These are phyloP conservation scores for Flaveria trinervia DNA, from an alignment of 129 eudicot species.

Conservation along the genomic window DNA sequence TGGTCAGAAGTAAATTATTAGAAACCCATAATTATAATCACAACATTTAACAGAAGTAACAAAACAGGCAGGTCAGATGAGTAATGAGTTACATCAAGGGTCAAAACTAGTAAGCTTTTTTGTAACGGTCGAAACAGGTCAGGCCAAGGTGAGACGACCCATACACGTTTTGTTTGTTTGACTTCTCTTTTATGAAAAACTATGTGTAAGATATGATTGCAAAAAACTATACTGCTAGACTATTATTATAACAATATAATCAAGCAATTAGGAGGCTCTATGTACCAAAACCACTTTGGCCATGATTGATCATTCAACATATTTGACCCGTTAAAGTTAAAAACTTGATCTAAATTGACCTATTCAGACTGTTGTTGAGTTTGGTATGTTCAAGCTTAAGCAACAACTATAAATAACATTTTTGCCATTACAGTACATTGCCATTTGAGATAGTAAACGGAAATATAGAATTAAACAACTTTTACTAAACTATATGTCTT, in stretches of 20 bases:
- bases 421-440: background rate
- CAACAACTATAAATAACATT: too few relatives aligned
- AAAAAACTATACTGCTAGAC: background rate
- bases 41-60: background rate
- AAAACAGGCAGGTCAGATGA: background rate
- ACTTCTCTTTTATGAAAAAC: background rate
- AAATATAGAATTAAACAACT: background rate
- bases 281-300: background rate
- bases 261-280: background rate
- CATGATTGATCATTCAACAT: background rate
- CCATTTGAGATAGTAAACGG: too few relatives aligned
- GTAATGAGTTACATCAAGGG: background rate
- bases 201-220: too few relatives aligned
- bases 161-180: background rate
- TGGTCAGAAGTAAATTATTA: constrained; percentile 4
- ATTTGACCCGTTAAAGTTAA: background rate
- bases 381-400: too few relatives aligned
- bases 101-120: background rate
- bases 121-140: background rate
- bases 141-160: background rate
- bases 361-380: background rate
- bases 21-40: background rate
- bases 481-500: background rate
- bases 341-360: background rate
- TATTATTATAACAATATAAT: too few relatives aligned